A percentile compares a stretch with the other conserved stretches of the same genome.
Conservation (phyloP, 2,329 filamentous ascomycete species). For the Pyrenophora teres region DNA sequence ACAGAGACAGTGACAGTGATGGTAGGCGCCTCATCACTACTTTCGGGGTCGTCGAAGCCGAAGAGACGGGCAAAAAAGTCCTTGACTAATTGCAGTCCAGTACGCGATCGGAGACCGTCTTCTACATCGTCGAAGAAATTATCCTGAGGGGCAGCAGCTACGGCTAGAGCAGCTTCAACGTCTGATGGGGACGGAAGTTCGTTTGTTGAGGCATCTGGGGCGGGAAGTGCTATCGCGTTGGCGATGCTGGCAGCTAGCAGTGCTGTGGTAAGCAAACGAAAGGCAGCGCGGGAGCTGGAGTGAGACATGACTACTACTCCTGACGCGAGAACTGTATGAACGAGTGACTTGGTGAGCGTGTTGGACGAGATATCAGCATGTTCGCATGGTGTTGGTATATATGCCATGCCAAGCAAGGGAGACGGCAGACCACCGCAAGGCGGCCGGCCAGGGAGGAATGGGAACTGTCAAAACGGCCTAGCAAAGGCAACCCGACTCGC, state of each 20-base stretch:
- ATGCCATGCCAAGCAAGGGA: constrained; percentile 17
- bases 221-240: constrained; percentile 11
- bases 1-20: too few species aligned
- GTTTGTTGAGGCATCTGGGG: not conserved
- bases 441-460: constrained; percentile 21
- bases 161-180: not conserved
- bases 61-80: too few species aligned
- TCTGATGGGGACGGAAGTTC: not conserved
- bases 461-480: constrained; percentile 7
- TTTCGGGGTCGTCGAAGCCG: too few species aligned
- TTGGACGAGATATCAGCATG: not conserved
- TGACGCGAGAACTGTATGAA: constrained; percentile 2
- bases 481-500: constrained; percentile 2
- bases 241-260: constrained; percentile 12
- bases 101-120: too few species aligned
- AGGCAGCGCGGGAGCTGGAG: constrained; percentile 10
- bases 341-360: constrained; percentile 9
- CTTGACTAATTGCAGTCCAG: too few species aligned
- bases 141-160: not conserved
- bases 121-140: too few species aligned
- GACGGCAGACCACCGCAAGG: constrained; percentile 5
- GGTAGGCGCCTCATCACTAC: too few species aligned
- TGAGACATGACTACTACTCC: constrained; percentile 10
- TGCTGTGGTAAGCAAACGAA: constrained; percentile 9
- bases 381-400: constrained; percentile 15